These are phyloP conservation scores for Barnettozyma wickerhamii DNA, from an alignment of 805 yeast species.

Conservation along the genomic window DNA sequence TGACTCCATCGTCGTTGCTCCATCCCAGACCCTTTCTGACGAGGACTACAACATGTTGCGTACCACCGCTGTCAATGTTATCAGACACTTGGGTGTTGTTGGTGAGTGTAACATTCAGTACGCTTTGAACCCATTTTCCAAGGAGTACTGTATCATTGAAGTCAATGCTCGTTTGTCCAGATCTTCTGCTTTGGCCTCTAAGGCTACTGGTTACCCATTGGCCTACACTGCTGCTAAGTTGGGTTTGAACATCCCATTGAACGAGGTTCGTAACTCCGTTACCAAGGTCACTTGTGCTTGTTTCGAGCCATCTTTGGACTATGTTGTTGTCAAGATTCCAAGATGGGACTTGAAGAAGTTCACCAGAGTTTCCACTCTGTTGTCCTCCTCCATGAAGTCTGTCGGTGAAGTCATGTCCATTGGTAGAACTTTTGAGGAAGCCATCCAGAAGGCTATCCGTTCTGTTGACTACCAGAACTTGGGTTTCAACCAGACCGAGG, in stretches of 20 bases:
- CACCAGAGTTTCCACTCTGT: slow-evolving; percentile 81
- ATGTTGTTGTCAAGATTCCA: slow-evolving; percentile 96
- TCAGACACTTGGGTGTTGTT: slow-evolving; percentile 96
- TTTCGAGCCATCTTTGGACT: slow-evolving; percentile 96
- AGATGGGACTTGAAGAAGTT: slow-evolving; percentile 98
- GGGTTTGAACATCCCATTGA: slow-evolving; percentile 87
- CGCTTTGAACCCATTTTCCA: slow-evolving; percentile 88
- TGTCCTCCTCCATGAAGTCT: slow-evolving; percentile 94
- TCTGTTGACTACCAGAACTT: slow-evolving; percentile 93
- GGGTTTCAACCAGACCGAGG: slow-evolving; percentile 74
- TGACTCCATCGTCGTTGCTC: slow-evolving; percentile 98
- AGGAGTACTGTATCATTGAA: slow-evolving; percentile 95
- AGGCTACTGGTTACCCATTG: slow-evolving; percentile 97
- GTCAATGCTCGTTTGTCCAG: slow-evolving; percentile 97
- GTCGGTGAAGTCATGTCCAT: slow-evolving; percentile 99
- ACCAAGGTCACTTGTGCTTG: slow-evolving; percentile 93
- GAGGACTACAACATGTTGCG: slow-evolving; percentile 97
- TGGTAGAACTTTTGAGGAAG: slow-evolving; percentile 97
- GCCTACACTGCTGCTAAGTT: slow-evolving; percentile 98
- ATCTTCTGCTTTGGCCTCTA: slow-evolving; percentile 98
- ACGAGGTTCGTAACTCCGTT: slow-evolving; percentile 88
- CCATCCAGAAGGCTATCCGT: slow-evolving; percentile 95
- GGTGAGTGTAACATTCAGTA: slow-evolving; percentile 99
- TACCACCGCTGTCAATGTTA: slow-evolving; percentile 95
- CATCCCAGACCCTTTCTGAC: slow-evolving; percentile 94